Evolutionary conservation across 1,284 basidiomycete genomes (phyloP).

Genomic region (Pseudozyma sp.): DNA sequence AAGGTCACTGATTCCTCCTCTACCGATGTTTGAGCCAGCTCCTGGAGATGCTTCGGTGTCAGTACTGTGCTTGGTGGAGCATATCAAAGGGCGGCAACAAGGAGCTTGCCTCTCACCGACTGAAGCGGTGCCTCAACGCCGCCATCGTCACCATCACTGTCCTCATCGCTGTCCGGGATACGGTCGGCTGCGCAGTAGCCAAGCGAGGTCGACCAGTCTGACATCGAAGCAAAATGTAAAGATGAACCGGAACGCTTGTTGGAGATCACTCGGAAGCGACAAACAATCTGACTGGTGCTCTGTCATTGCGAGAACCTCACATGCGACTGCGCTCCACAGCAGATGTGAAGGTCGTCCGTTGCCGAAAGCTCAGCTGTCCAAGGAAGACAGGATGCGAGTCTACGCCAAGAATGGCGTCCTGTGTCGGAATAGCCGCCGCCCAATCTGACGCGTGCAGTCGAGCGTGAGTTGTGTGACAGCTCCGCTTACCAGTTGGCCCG

Average conservation of each 20-base stretch:
- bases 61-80: not conserved
- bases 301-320: no score
- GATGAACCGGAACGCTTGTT: not conserved
- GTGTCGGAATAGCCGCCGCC: no score
- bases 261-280: constrained; percentile 4
- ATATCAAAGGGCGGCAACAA: not conserved
- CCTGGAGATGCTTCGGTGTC: constrained; percentile 1
- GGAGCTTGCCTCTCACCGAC: constrained; percentile 9
- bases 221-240: constrained; percentile 15
- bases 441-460: not conserved
- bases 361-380: no score
- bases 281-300: not conserved
- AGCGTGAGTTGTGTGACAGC: constrained; percentile 2
- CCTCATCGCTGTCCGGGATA: constrained; percentile 21
- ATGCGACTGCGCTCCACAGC: no score
- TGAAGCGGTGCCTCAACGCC: not conserved
- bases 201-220: constrained; percentile 33
- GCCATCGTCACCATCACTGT: constrained; percentile 11
- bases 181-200: constrained; percentile 25
- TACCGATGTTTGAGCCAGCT: not conserved
- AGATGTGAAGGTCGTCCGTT: no score
- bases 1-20: constrained; percentile 37
- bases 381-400: not conserved
- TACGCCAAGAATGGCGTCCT: not conserved
- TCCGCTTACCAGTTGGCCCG: constrained; percentile 21